Percentiles rank a stretch among this genome's conserved stretches.
Evolutionary conservation across 345 rosid species (phyloP).

Genomic region (Corchorus capsularis): DNA sequence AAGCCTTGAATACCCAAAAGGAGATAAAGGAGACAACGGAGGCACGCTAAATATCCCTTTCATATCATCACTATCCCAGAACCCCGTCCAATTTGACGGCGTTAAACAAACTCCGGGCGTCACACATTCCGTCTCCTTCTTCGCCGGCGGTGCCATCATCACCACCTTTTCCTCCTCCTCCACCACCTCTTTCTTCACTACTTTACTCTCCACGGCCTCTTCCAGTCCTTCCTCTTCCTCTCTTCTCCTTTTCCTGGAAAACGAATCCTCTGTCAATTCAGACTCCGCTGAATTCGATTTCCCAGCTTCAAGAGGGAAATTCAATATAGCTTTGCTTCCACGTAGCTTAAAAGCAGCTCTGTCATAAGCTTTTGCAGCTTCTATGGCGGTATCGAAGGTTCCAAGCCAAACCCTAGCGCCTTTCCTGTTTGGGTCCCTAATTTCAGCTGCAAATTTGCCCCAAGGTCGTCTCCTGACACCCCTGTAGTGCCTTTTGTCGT

Average conservation of each 20-base stretch:
- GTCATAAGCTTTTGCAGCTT: constrained; percentile 93
- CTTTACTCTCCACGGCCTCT: constrained; percentile 6
- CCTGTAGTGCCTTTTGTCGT: constrained; percentile 62
- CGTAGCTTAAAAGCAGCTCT: constrained; percentile 80
- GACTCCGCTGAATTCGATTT: constrained; percentile 20
- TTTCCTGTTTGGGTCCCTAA: constrained; percentile 83
- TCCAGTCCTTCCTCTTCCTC: constrained; percentile 33
- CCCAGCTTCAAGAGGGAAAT: constrained; percentile 82
- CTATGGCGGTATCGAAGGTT: constrained; percentile 75
- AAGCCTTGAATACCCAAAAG: constrained; percentile 42
- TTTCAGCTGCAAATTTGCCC: constrained; percentile 93
- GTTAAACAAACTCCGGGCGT: constrained; percentile 48
- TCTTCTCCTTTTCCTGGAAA: constrained; percentile 46
- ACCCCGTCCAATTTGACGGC: constrained; percentile 89
- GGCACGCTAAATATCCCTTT: constrained; percentile 74
- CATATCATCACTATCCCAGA: constrained; percentile 69
- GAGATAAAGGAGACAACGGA: constrained; percentile 77
- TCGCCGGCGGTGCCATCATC: constrained; percentile 23
- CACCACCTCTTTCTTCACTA: constrained; percentile 32
- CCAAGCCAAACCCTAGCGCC: constrained; percentile 94
- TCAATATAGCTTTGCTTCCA: constrained; percentile 86
- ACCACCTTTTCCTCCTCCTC: neutral
- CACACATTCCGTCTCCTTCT: constrained; percentile 14
- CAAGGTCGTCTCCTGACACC: constrained; percentile 89
- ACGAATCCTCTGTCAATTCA: constrained; percentile 14